phyloP scores from a whole-genome alignment of 805 yeast species.

The Lipomyces mesembrius region DNA sequence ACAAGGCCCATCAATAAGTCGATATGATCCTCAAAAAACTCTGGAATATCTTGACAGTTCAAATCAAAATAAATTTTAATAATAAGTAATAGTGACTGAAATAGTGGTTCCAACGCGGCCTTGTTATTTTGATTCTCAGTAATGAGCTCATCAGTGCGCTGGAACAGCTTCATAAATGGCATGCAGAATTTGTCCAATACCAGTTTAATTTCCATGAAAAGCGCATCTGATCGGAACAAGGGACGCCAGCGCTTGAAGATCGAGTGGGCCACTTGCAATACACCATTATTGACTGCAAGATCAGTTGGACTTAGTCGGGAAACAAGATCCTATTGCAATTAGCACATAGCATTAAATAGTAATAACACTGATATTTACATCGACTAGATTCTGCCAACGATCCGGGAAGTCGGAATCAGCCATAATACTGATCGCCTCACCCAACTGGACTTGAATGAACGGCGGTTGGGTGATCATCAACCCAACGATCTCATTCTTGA shows the following conservation, averaged over 20 bases:
- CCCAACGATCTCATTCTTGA: conserved; percentile 79
- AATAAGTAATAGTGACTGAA: conserved; percentile 72
- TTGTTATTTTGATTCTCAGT: conserved; percentile 52
- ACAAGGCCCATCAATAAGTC: conserved; percentile 74
- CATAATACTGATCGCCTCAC: conserved; percentile 88
- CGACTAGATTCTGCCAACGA: conserved; percentile 78
- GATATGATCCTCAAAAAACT: conserved; percentile 92
- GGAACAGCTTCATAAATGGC: conserved; percentile 75
- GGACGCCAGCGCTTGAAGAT: conserved; percentile 98
- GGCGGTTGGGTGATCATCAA: conserved; percentile 83
- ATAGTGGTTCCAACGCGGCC: conserved; percentile 58
- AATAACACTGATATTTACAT: conserved; percentile 45
- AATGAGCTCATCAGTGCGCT: conserved; percentile 69
- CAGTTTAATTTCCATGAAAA: conserved; percentile 82
- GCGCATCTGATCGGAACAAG: conserved; percentile 84
- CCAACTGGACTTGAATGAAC: conserved; percentile 81
- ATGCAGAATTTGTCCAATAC: conserved; percentile 81
- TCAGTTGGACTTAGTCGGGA: conserved; percentile 66
- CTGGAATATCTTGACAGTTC: conserved; percentile 98
- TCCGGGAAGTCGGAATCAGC: conserved; percentile 97
- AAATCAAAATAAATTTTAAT: conserved; percentile 87
- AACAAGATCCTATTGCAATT: conserved; percentile 57
- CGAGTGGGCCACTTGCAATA: conserved; percentile 89
- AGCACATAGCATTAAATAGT: neutral
- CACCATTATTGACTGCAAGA: conserved; percentile 78